Conservation (phyloP, 805 yeast species). For the Zygoascus flipseniorum region DNA sequence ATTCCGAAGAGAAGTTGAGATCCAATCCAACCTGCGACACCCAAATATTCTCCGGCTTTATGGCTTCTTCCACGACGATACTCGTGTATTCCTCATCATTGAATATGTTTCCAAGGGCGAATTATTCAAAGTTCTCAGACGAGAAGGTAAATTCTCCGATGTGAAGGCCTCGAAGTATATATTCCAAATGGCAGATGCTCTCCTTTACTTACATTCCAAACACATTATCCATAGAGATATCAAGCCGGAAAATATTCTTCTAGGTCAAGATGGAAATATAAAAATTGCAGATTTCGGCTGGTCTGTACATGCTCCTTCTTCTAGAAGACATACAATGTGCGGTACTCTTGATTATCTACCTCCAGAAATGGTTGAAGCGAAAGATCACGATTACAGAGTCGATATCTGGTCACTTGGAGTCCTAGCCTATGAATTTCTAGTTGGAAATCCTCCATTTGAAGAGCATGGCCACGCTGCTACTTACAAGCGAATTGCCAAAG, state of each 20-base stretch:
- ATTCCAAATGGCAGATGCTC: constrained; percentile 74
- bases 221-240: constrained; percentile 86
- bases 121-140: constrained; percentile 61
- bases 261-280: constrained; percentile 66
- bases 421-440: constrained; percentile 73
- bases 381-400: constrained; percentile 66
- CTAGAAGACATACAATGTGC: constrained; percentile 72
- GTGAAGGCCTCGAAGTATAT: constrained; percentile 59
- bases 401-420: constrained; percentile 94
- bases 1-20: constrained; percentile 84
- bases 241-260: constrained; percentile 85
- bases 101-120: constrained; percentile 87
- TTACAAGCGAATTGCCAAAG: constrained; percentile 67
- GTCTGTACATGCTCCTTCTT: constrained; percentile 66
- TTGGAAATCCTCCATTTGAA: constrained; percentile 90
- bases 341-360: constrained; percentile 93
- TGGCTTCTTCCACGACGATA: constrained; percentile 77
- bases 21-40: constrained; percentile 70
- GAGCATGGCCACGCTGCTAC: constrained; percentile 69
- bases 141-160: constrained; percentile 63
- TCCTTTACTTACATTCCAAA: constrained; percentile 67
- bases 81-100: constrained; percentile 71
- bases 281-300: constrained; percentile 95
- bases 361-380: constrained; percentile 88
- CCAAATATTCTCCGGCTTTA: constrained; percentile 71